A percentile compares a stretch with the other conserved stretches of the same genome.
Evolutionary conservation across 1,139 yeast species (phyloP).

Genomic region (Yamadazyma epiphylla): DNA sequence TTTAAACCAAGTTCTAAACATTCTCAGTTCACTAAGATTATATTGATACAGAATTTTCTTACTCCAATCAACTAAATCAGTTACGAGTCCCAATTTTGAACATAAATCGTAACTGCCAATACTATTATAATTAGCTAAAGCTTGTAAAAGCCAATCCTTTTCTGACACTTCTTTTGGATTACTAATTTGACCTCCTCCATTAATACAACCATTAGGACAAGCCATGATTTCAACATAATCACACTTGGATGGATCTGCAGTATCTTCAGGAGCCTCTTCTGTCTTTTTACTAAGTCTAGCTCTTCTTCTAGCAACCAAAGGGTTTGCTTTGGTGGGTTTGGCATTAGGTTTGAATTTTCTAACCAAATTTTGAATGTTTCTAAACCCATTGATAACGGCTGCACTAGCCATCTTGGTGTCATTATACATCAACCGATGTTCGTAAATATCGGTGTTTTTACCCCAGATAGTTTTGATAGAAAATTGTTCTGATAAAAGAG

Average conservation of each 20-base stretch:
- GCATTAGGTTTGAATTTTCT: constrained; percentile 61
- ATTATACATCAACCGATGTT: constrained; percentile 48
- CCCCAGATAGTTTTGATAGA: constrained; percentile 45
- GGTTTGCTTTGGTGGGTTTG: constrained; percentile 23
- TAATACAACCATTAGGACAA: constrained; percentile 95
- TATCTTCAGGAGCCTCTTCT: constrained; percentile 23
- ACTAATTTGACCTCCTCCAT: constrained; percentile 91
- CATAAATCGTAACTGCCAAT: constrained; percentile 17
- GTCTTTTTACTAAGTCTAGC: constrained; percentile 21
- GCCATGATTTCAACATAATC: constrained; percentile 97
- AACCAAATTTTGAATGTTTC: constrained; percentile 90
- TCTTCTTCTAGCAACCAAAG: constrained; percentile 40
- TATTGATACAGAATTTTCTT: constrained; percentile 27
- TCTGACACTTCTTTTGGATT: constrained; percentile 35
- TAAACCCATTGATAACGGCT: constrained; percentile 84
- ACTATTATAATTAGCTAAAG: constrained; percentile 24
- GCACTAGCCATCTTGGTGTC: constrained; percentile 51
- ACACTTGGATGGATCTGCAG: constrained; percentile 61
- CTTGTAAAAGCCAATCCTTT: constrained; percentile 41
- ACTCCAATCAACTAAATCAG: constrained; percentile 26
- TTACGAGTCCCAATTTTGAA: constrained; percentile 4
- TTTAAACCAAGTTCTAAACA: constrained; percentile 45
- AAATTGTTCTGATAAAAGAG: constrained; percentile 15
- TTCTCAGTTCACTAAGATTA: constrained; percentile 29
- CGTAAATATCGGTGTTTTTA: constrained; percentile 72